Conservation (phyloP, 441 rosid genomes). For the Brassica hybrid region DNA sequence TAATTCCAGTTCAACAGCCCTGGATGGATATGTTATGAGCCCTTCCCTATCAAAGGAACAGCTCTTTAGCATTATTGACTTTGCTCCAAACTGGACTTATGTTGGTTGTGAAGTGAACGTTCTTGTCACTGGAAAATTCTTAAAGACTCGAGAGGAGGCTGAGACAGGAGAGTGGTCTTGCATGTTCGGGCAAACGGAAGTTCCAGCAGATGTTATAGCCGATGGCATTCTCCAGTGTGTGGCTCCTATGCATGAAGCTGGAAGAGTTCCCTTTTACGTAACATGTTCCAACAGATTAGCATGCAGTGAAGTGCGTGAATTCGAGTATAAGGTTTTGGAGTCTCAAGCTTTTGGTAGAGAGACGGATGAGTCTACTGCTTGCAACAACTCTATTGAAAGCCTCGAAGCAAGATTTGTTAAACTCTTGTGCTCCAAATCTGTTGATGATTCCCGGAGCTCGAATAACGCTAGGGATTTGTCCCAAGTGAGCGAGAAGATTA, state of each 20-base stretch:
- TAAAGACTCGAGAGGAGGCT: slow-evolving; percentile 61
- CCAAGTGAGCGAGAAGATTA: slow-evolving; percentile 53
- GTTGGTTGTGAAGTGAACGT: slow-evolving; percentile 66
- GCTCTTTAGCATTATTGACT: slow-evolving; percentile 77
- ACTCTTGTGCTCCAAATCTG: slow-evolving; percentile 59
- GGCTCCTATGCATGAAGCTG: slow-evolving; percentile 70
- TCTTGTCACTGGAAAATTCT: slow-evolving; percentile 75
- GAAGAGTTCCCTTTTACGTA: slow-evolving; percentile 87
- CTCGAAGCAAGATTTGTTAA: slow-evolving; percentile 68
- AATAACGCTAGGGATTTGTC: slow-evolving; percentile 45
- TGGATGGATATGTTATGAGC: slow-evolving; percentile 58
- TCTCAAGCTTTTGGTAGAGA: slow-evolving; percentile 43
- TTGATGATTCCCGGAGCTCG: slow-evolving; percentile 7
- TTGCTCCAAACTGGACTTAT: slow-evolving; percentile 82
- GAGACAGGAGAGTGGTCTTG: slow-evolving; percentile 73
- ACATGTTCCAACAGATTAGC: slow-evolving; percentile 93
- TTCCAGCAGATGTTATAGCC: slow-evolving; percentile 79
- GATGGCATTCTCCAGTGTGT: slow-evolving; percentile 81
- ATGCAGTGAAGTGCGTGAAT: slow-evolving; percentile 97
- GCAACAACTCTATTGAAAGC: slow-evolving; percentile 37
- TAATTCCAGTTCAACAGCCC: slow-evolving; percentile 58
- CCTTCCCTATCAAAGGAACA: slow-evolving; percentile 84
- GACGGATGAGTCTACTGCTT: slow-evolving; percentile 8
- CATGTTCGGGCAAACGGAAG: slow-evolving; percentile 98
- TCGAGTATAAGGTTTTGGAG: slow-evolving; percentile 60